Base-by-base conservation (phyloP, 1,284 basidiomycete species). In the Cutaneotrichosporon mucoides region DNA sequence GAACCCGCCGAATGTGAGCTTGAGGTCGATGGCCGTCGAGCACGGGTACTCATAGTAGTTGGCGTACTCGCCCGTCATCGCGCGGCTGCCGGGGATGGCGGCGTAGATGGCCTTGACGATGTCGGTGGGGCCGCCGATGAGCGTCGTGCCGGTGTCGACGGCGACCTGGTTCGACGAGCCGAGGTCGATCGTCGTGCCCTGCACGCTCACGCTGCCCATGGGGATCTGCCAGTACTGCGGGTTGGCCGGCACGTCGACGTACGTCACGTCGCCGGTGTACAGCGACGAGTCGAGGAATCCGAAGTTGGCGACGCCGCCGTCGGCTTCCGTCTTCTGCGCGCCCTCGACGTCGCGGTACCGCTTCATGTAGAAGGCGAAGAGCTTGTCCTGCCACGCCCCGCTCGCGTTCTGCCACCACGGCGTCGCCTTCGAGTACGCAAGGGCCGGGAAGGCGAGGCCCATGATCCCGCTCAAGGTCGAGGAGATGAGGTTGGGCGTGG, bases 331-430 rank as follows among this genome's bases (percentile, higher is more conserved):
- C 16, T 79, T 64, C 2, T 81, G 81, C 10, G 75, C 75, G 1
- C 66, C 68, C 1, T 83, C 73, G 47, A 81, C 83, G 66, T 91
- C 85, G 47, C 84, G 72, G 71, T 82, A 92, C 53, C 90, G 84
- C 33, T 88, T 88, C 36, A 95, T 80, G 68, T 90, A 86, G 73
- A 95, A 91, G 0, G 84, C 84, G 84, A 95, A 92, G 13, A 92
- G 68, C 0, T 88, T 86, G 6, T 83, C 69, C 55, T 85, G 81
- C 84, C 87, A 88, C 36, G 84, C 77, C 7, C 34, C 12, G 13
- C 60, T 56, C 53, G 82, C 82, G 0, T 85, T 83, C 73, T 92
- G 62, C 78, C 82, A 82, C 75, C 82, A 81, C 5, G 82, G 82
- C 7, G 70, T 74, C 0, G 79, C 76, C n/a, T 72, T 68, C 33